Conservation (phyloP, 2,329 filamentous ascomycete genomes). For the Stagonosporopsis vannaccii region DNA sequence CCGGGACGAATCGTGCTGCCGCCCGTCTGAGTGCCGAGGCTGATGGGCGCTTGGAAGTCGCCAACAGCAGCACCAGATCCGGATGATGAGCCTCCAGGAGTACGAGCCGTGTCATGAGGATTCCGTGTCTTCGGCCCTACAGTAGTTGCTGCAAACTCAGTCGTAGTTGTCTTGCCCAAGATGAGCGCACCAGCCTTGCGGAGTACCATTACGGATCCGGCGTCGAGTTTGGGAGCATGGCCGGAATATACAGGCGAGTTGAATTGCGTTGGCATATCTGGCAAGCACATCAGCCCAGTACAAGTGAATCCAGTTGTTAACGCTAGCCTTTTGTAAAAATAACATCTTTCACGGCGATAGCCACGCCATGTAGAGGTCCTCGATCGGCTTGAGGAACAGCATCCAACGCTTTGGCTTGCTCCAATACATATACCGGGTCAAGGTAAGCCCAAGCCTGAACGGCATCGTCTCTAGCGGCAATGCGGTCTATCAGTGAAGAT, state of each 20-base stretch:
- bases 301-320: neutral
- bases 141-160: constrained; percentile 68
- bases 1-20: constrained; percentile 70
- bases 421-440: constrained; percentile 52
- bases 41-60: constrained; percentile 68
- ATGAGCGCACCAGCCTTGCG: constrained; percentile 65
- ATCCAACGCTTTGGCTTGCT: constrained; percentile 61
- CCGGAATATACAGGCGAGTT: constrained; percentile 63
- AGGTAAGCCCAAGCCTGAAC: constrained; percentile 45
- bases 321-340: constrained; percentile 55
- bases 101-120: constrained; percentile 60
- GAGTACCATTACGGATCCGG: constrained; percentile 60
- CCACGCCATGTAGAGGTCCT: constrained; percentile 65
- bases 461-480: constrained; percentile 32
- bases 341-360: constrained; percentile 68
- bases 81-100: constrained; percentile 72
- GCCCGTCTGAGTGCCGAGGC: constrained; percentile 70
- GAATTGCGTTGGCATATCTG: constrained; percentile 64
- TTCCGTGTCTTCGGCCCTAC: constrained; percentile 65
- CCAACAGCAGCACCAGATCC: constrained; percentile 72
- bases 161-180: constrained; percentile 66
- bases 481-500: constrained; percentile 37
- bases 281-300: neutral
- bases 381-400: constrained; percentile 56
- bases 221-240: constrained; percentile 58